phyloP scores from a whole-genome alignment of 2,329 filamentous ascomycete genomes.

The Fusarium hainanense region DNA sequence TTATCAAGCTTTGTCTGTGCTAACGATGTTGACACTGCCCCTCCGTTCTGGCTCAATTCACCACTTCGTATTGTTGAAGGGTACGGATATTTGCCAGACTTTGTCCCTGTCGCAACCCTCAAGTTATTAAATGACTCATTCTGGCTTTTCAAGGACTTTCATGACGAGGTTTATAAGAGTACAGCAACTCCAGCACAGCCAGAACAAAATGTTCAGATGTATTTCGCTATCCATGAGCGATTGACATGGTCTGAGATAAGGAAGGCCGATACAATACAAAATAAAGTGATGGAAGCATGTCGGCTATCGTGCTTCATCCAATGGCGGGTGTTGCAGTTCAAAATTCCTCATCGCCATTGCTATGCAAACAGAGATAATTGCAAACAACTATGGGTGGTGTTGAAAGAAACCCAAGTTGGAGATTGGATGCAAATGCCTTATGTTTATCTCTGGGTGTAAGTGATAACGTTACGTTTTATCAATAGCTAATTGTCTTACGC shows the following conservation, averaged over 20 bases:
- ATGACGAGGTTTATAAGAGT: neutral
- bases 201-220: neutral
- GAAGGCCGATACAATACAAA: neutral
- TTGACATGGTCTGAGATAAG: neutral
- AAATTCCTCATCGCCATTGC: neutral
- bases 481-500: neutral
- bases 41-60: neutral
- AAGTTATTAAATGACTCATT: neutral
- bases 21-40: neutral
- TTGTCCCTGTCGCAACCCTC: neutral
- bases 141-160: neutral
- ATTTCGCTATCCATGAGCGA: neutral
- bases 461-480: neutral
- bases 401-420: neutral
- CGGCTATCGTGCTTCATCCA: neutral
- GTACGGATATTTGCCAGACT: neutral
- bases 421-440: constrained; percentile 3
- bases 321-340: neutral
- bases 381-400: neutral
- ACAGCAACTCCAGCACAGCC: neutral
- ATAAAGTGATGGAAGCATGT: neutral
- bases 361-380: neutral
- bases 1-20: neutral
- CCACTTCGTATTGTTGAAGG: neutral
- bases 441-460: constrained; percentile 1